phyloP scores from a whole-genome alignment of 768 basidiomycete species.

The Nidularia sp. region DNA sequence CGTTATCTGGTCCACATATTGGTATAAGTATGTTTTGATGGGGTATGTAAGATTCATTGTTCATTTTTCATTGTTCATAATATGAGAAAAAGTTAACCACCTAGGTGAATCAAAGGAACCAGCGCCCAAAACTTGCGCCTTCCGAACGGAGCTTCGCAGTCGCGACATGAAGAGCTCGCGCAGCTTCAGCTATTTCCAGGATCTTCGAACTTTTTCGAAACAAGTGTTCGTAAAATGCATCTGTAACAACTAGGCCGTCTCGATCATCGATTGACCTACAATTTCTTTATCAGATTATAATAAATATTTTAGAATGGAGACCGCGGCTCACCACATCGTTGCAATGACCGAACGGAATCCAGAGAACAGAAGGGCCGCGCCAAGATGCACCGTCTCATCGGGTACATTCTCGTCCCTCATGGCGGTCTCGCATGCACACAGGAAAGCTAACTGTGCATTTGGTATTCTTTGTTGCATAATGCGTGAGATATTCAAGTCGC shows the following conservation, averaged over 20 bases:
- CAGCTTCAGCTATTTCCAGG: slow-evolving; percentile 5
- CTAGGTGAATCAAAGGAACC: slow-evolving; percentile 13
- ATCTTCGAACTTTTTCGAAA: not conserved
- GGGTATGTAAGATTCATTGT: too few species aligned
- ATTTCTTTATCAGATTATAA: not conserved
- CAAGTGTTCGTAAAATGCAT: slow-evolving; percentile 5
- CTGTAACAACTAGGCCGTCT: slow-evolving; percentile 8
- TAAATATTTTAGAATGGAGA: not conserved
- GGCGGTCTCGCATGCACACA: slow-evolving; percentile 1
- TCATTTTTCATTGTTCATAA: too few species aligned
- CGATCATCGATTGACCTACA: slow-evolving; percentile 9
- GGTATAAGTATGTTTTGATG: too few species aligned
- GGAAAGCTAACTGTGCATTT: slow-evolving; percentile 5
- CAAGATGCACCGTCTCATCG: slow-evolving; percentile 27
- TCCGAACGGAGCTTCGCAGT: slow-evolving; percentile 3
- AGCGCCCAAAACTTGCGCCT: slow-evolving; percentile 1
- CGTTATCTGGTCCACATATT: too few species aligned
- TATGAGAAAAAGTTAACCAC: slow-evolving; percentile 1
- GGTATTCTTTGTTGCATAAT: slow-evolving; percentile 9
- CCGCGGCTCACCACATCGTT: slow-evolving; percentile 27
- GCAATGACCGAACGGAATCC: slow-evolving; percentile 20
- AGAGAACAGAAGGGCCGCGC: slow-evolving; percentile 20
- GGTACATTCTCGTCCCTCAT: slow-evolving; percentile 7
- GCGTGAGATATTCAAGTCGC: slow-evolving; percentile 11
- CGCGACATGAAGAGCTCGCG: slow-evolving; percentile 8